Conservation (phyloP, 73 alveolate genomes). For the Diophrys sp. region DNA sequence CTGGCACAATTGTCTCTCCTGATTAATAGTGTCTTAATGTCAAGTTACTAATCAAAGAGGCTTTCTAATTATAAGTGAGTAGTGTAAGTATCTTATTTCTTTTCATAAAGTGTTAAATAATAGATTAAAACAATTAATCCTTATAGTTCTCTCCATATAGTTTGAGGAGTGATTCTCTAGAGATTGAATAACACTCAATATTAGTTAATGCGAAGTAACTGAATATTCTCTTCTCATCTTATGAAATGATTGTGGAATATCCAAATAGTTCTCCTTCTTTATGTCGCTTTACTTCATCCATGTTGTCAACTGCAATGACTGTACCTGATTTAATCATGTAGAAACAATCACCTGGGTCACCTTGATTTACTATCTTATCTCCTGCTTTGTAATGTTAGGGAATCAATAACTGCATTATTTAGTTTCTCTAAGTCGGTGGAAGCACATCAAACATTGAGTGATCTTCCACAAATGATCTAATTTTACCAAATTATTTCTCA, state of each 20-base stretch:
- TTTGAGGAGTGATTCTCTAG: constrained; percentile 11
- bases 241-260: background rate
- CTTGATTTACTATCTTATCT: background rate
- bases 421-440: background rate
- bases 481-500: constrained; percentile 4
- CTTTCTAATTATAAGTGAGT: background rate
- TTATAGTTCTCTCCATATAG: constrained; percentile 14
- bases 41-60: background rate
- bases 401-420: constrained; percentile 14
- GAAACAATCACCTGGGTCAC: background rate
- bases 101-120: background rate
- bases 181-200: constrained; percentile 1
- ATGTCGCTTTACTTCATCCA: background rate
- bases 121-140: background rate
- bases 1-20: background rate
- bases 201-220: background rate
- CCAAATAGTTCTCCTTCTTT: constrained; percentile 5
- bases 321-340: background rate
- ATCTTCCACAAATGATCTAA: background rate
- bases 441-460: background rate
- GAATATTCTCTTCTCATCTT: background rate
- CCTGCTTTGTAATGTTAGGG: constrained; percentile 4
- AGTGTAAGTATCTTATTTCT: background rate
- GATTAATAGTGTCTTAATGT: background rate
- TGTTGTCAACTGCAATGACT: background rate